Conservation (phyloP, 2,329 filamentous ascomycete genomes). For the Tricladium varicosporioides region DNA sequence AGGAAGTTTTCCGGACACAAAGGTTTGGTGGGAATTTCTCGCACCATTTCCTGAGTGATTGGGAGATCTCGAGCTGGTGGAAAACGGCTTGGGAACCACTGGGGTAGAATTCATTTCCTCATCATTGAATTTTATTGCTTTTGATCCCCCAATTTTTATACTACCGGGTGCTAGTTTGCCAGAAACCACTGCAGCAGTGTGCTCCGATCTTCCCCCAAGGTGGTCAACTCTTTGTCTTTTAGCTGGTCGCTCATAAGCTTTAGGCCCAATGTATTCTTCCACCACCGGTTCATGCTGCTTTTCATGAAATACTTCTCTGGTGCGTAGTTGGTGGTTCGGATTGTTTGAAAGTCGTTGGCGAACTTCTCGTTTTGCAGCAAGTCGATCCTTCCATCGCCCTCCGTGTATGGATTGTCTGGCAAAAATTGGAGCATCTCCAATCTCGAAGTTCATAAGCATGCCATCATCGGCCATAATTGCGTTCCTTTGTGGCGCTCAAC, state of each 20-base stretch:
- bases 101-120: constrained; percentile 31
- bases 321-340: constrained; percentile 15
- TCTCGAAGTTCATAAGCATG: constrained; percentile 88
- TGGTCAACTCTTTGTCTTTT: constrained; percentile 46
- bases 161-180: constrained; percentile 39
- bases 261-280: constrained; percentile 34
- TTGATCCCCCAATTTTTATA: constrained; percentile 30
- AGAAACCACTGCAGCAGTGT: constrained; percentile 23
- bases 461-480: constrained; percentile 84
- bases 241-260: constrained; percentile 24
- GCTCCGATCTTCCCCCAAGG: constrained; percentile 13
- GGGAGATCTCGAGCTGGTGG: constrained; percentile 18
- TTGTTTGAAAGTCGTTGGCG: constrained; percentile 46
- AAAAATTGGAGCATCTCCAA: constrained; percentile 65
- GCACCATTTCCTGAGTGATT: constrained; percentile 39
- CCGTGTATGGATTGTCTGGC: constrained; percentile 71
- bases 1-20: constrained; percentile 23
- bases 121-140: constrained; percentile 16
- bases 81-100: constrained; percentile 25
- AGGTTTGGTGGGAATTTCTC: constrained; percentile 91
- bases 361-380: constrained; percentile 71
- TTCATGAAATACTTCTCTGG: constrained; percentile 31
- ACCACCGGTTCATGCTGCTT: constrained; percentile 21
- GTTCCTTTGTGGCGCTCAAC: background rate
- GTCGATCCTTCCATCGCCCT: constrained; percentile 88